phyloP scores from a whole-genome alignment of 129 eudicot genomes.

The Deinandra increscens region DNA sequence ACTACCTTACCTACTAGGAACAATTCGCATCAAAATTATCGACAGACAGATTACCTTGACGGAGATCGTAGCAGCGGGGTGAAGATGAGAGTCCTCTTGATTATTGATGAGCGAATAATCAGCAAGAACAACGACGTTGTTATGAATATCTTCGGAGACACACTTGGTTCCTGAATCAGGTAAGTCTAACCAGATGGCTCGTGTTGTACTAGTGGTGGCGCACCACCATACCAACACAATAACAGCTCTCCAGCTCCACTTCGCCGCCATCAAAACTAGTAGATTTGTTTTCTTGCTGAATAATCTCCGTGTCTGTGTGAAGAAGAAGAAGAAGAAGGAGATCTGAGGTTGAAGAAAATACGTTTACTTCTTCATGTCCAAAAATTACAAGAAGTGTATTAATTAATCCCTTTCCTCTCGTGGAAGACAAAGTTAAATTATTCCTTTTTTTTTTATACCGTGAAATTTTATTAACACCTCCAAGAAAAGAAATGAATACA shows the following conservation, averaged over 20 bases:
- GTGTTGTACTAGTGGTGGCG: constrained; percentile 5
- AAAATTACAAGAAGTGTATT: too few species aligned
- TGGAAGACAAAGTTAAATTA: too few species aligned
- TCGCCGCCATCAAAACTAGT: constrained; percentile 9
- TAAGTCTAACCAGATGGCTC: constrained; percentile 50
- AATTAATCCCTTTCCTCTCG: too few species aligned
- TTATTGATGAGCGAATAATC: constrained; percentile 45
- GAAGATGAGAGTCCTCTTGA: constrained; percentile 28
- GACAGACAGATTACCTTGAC: constrained; percentile 38
- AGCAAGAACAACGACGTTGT: constrained; percentile 58
- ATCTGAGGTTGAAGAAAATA: too few species aligned
- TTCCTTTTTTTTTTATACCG: too few species aligned
- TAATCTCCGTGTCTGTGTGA: not conserved
- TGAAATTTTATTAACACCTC: too few species aligned
- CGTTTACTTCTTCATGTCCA: too few species aligned
- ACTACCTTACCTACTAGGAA: not conserved
- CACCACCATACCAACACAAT: constrained; percentile 16
- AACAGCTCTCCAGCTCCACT: constrained; percentile 14
- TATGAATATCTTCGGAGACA: constrained; percentile 62
- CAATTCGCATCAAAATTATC: not conserved
- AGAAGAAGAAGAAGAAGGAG: constrained; percentile 11
- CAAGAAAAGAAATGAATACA: too few species aligned
- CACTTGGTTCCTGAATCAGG: constrained; percentile 63
- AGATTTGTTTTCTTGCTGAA: not conserved
- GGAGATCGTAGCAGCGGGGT: constrained; percentile 34